Percentiles rank a stretch among this genome's conserved stretches.
phyloP scores from a whole-genome alignment of 148 eudicot genomes.

The Rheum nobile region DNA sequence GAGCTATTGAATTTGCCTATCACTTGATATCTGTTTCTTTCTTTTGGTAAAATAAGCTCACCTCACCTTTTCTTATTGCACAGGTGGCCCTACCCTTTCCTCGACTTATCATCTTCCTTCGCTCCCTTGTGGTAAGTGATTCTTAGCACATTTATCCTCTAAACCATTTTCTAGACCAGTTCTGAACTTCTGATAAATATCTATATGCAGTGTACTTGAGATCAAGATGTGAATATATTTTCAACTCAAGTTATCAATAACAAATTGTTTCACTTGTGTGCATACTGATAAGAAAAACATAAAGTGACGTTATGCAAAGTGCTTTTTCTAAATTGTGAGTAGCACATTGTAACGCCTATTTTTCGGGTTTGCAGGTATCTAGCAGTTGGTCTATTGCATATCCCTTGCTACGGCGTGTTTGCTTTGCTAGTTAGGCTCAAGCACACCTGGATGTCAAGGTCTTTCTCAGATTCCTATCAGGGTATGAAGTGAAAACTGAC shows the following conservation, averaged over 20 bases:
- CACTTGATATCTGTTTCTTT: background rate
- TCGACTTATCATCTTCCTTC: constrained; percentile 62
- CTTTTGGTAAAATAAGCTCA: background rate
- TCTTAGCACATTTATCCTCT: background rate
- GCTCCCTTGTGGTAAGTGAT: constrained; percentile 65
- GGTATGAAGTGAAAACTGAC: constrained; percentile 9
- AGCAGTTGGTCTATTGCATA: constrained; percentile 43
- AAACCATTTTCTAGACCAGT: background rate
- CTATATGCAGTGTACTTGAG: background rate
- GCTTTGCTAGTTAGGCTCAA: constrained; percentile 42
- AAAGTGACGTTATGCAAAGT: background rate
- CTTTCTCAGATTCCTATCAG: constrained; percentile 19
- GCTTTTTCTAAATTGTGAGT: background rate
- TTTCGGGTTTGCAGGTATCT: constrained; percentile 40
- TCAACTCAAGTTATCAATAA: too few species aligned
- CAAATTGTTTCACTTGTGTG: background rate
- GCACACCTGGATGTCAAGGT: constrained; percentile 38
- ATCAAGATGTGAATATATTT: background rate
- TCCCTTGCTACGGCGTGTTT: constrained; percentile 56
- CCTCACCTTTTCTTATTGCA: constrained; percentile 3
- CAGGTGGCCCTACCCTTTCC: constrained; percentile 94
- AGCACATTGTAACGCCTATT: background rate
- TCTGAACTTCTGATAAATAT: background rate
- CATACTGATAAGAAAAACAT: background rate
- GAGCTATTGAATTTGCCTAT: background rate